Percentiles rank a stretch among this genome's conserved stretches.
phyloP scores from a whole-genome alignment of 2,329 filamentous ascomycete species.

The Epichloe gansuensis region DNA sequence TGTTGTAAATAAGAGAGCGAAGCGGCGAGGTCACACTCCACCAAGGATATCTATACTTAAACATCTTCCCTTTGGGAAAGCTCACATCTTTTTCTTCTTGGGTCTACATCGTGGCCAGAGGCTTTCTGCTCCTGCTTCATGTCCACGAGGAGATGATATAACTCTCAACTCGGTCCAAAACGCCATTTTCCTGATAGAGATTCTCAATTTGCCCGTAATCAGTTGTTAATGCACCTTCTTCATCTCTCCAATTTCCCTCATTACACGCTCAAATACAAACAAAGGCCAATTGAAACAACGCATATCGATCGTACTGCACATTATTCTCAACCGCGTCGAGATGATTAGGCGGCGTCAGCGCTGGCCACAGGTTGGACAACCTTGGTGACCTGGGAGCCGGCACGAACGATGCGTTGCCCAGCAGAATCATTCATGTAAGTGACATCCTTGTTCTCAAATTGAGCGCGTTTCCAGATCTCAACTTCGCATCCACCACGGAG shows the following conservation, averaged over 20 bases:
- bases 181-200: conserved; percentile 3
- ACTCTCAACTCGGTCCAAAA: conserved; percentile 2
- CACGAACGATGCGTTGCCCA: conserved; percentile 73
- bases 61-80: not conserved
- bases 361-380: conserved; percentile 66
- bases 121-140: not conserved
- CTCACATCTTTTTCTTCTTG: not conserved
- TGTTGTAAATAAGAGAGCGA: too few relatives aligned
- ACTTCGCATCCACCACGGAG: conserved; percentile 79
- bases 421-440: conserved; percentile 67
- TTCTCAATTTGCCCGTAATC: not conserved
- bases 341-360: conserved; percentile 62
- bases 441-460: conserved; percentile 73
- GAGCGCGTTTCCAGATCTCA: conserved; percentile 83
- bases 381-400: conserved; percentile 75
- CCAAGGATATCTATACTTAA: not conserved
- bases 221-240: not conserved
- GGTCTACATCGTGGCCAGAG: not conserved
- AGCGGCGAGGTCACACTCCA: not conserved
- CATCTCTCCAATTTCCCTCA: not conserved
- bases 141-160: not conserved
- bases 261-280: conserved; percentile 3
- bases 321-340: too few relatives aligned
- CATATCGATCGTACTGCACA: not conserved
- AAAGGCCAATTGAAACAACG: not conserved